Conservation (phyloP, 2,329 filamentous ascomycete genomes). For the Nemania diffusa region DNA sequence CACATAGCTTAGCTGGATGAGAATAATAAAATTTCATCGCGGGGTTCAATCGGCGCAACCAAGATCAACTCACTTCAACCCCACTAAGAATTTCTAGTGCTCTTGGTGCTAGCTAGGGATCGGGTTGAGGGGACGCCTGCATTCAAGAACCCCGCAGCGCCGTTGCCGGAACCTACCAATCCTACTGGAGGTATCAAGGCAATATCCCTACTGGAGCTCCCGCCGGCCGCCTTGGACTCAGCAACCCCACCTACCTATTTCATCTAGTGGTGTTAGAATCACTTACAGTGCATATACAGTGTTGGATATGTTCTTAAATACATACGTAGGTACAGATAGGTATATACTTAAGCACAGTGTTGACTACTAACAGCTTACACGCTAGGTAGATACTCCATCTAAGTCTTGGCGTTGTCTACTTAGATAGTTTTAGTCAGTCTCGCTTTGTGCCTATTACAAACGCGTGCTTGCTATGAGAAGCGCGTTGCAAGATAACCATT, state of each 20-base stretch:
- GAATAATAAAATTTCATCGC: constrained; percentile 36
- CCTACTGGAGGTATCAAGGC: neutral
- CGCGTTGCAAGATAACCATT: constrained; percentile 7
- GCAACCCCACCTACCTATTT: neutral
- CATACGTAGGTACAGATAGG: too few relatives aligned
- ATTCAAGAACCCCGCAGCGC: constrained; percentile 25
- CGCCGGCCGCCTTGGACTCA: neutral
- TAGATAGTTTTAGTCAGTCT: too few relatives aligned
- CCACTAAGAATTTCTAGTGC: constrained; percentile 32
- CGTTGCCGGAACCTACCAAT: constrained; percentile 31
- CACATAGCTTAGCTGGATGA: constrained; percentile 14
- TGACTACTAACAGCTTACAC: too few relatives aligned
- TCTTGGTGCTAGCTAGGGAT: neutral
- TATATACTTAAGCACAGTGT: too few relatives aligned
- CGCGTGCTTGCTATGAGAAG: neutral
- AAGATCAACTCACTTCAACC: constrained; percentile 20
- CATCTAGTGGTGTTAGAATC: neutral
- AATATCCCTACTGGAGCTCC: neutral
- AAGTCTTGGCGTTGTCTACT: too few relatives aligned
- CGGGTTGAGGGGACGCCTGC: neutral
- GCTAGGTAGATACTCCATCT: too few relatives aligned
- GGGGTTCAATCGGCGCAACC: constrained; percentile 23
- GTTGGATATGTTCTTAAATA: neutral
- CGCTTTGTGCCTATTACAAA: too few relatives aligned
- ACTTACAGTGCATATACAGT: neutral